These are phyloP conservation scores for Penicillium corylophilum DNA, from an alignment of 2,329 filamentous ascomycete species.

Conservation along the genomic window DNA sequence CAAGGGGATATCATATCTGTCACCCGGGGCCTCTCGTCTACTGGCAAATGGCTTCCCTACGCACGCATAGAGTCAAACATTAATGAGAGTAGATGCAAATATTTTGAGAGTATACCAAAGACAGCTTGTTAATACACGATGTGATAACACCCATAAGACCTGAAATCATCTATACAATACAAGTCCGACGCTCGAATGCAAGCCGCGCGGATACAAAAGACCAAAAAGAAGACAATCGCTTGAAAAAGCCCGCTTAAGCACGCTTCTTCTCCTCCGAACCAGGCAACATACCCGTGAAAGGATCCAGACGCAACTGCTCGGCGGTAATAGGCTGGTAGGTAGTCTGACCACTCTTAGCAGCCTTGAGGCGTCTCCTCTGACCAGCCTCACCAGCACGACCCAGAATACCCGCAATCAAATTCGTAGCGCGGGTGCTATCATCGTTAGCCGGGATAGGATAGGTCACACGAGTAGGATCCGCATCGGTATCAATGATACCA, in stretches of 20 bases:
- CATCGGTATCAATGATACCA: constrained; percentile 90
- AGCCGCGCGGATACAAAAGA: constrained; percentile 12
- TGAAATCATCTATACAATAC: constrained; percentile 37
- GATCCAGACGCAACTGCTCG: constrained; percentile 25
- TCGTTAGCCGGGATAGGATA: constrained; percentile 97
- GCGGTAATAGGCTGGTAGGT: constrained; percentile 49
- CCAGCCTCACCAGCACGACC: constrained; percentile 81
- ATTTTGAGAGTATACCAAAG: neutral
- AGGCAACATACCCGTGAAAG: constrained; percentile 20
- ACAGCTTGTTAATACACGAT: constrained; percentile 28
- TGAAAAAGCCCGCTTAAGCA: neutral
- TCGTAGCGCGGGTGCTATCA: constrained; percentile 81
- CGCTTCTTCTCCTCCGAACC: constrained; percentile 13
- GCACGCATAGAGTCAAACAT: no score
- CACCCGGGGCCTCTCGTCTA: no score
- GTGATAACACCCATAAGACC: constrained; percentile 20
- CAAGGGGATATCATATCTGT: no score
- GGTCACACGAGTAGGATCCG: constrained; percentile 88
- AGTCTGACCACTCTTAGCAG: constrained; percentile 62
- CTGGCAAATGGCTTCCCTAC: neutral
- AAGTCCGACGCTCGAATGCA: constrained; percentile 23
- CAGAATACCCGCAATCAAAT: constrained; percentile 79
- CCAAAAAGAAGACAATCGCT: neutral
- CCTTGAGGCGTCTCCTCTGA: constrained; percentile 63
- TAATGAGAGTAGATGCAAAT: neutral